Conservation (phyloP, 108 stramenopile genomes). For the Skeletonema menzelii region DNA sequence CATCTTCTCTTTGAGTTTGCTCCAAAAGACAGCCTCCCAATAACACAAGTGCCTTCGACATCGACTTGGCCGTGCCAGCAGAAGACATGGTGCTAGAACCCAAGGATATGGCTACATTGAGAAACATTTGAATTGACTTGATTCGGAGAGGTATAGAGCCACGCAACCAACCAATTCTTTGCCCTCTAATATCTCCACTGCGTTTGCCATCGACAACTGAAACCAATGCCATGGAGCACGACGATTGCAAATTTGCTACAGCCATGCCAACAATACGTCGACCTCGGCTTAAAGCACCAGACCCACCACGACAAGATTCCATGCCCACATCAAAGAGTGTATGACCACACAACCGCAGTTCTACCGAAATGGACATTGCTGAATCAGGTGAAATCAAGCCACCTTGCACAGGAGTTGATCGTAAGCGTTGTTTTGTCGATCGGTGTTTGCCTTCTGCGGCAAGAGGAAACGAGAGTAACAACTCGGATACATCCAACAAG, state of each 20-base stretch:
- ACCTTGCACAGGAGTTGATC: constrained; percentile 25
- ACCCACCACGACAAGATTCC: constrained; percentile 34
- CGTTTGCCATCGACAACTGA: constrained; percentile 18
- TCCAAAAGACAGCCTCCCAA: constrained; percentile 48
- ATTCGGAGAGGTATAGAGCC: constrained; percentile 37
- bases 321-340: constrained; percentile 23
- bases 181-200: background rate
- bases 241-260: constrained; percentile 32
- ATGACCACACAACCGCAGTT: constrained; percentile 31
- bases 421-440: constrained; percentile 17
- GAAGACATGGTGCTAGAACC: constrained; percentile 40
- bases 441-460: constrained; percentile 36
- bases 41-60: constrained; percentile 33
- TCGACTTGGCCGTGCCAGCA: constrained; percentile 11
- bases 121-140: constrained; percentile 18
- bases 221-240: constrained; percentile 24
- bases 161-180: constrained; percentile 28
- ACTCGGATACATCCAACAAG: constrained; percentile 32
- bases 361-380: constrained; percentile 28
- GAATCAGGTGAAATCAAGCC: constrained; percentile 37
- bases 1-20: constrained; percentile 3
- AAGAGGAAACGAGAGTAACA: constrained; percentile 36
- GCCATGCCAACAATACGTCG: constrained; percentile 29
- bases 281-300: constrained; percentile 17
- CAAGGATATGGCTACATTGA: constrained; percentile 18